These are phyloP conservation scores for Lodderomyces metapsilosis DNA, from an alignment of 1,139 yeast species.

Conservation along the genomic window DNA sequence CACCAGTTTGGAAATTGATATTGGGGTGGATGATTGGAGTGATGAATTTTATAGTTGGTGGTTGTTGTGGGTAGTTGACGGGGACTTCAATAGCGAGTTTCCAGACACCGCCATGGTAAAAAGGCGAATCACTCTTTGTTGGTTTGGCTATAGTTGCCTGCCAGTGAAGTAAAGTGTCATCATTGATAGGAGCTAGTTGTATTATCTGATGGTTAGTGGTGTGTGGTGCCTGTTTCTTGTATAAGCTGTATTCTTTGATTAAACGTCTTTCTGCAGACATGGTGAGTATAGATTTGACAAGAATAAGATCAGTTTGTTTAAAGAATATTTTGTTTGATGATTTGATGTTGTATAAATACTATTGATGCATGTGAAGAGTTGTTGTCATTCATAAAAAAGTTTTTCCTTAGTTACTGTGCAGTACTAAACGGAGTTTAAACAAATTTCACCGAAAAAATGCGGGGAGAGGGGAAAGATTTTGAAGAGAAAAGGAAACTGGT, in stretches of 20 bases:
- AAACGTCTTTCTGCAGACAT: constrained; percentile 32
- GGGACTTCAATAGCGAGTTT: constrained; percentile 51
- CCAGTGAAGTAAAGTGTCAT: constrained; percentile 57
- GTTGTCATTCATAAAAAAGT: neutral
- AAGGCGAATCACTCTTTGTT: constrained; percentile 34
- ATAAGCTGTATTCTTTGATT: constrained; percentile 27
- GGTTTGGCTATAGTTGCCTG: constrained; percentile 60
- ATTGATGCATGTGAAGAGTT: constrained; percentile 2
- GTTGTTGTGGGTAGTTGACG: constrained; percentile 60
- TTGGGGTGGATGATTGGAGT: constrained; percentile 73
- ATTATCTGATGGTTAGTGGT: constrained; percentile 36
- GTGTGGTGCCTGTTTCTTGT: constrained; percentile 21
- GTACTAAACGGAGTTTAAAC: neutral
- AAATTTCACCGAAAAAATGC: neutral
- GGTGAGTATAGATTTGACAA: neutral
- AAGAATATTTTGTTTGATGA: neutral
- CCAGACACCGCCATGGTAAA: constrained; percentile 58
- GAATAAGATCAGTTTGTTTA: too few relatives aligned
- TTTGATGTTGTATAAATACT: neutral
- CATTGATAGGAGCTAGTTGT: constrained; percentile 41
- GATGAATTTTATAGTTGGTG: constrained; percentile 61
- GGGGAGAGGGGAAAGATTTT: constrained; percentile 3
- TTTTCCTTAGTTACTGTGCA: too few relatives aligned
- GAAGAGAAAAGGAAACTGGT: neutral
- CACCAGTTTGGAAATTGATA: constrained; percentile 67